Evolutionary conservation across 768 basidiomycete genomes (phyloP), one percentile per base, ranked within the genome.

Genomic region (Coprinopsis sp.): DNA sequence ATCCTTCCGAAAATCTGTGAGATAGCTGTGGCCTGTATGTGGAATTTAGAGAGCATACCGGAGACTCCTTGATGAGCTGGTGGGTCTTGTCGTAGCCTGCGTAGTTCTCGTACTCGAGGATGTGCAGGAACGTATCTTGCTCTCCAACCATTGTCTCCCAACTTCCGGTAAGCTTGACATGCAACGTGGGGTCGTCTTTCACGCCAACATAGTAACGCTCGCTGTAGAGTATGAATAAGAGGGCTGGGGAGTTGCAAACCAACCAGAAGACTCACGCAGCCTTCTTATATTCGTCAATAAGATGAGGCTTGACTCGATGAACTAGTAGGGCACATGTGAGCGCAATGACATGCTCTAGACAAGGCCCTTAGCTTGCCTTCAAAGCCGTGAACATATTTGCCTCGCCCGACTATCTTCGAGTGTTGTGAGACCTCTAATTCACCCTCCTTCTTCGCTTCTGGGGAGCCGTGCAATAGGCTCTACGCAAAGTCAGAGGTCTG

Each of bases 81-180:
- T 74, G 76, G 16, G 84, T 82, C 64, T 82, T 82, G 68, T 97
- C 95, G 53, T 82, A 91, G 8, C 93, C 93, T 25, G 76, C 80
- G 64, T 92, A 90, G 51, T 94, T 93, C 68, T 96, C 91, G 61
- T 95, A 95, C 67, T 97, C 95, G 23, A 96, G 71, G 54, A 95
- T 91, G 57, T 77, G 70, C 50, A 72, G 54, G 62, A 91, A 95
- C 2, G 79, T 83, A 58, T 97, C 96, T 50, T 93, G 86, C 49
- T 91, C 82, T 33, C 96, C 96, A 24, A 98, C 78, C 16, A 89
- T 57, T 1, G 86, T 83, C 66, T 98, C 94, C 90, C 92, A 99
- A 56, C 84, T 89, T 18, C 95, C 96, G 1, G 87, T 91, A 49
- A 98, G 73, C 64, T 95, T 93, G 47, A 95, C 84, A 43, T 85